A percentile compares a stretch with the other conserved stretches of the same genome.
phyloP scores from a whole-genome alignment of 75 land plant genomes.

The Pinus albicaulis region DNA sequence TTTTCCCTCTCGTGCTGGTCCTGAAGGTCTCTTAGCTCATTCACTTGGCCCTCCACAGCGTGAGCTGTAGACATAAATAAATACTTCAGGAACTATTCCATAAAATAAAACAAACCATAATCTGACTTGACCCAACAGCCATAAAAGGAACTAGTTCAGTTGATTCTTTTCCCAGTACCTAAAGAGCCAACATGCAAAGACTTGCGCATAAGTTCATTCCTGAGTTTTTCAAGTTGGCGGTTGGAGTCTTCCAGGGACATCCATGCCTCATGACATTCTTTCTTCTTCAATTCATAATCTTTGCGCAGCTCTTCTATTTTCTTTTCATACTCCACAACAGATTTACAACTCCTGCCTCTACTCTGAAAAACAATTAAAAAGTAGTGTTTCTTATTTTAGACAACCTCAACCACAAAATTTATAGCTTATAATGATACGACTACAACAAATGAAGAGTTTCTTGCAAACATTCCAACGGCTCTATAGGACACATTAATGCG shows the following conservation, averaged over 20 bases:
- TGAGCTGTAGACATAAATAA: slow-evolving; percentile 45
- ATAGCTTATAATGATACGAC: background rate
- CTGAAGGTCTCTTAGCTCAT: slow-evolving; percentile 28
- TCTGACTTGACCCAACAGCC: background rate
- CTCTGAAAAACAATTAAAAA: slow-evolving; percentile 2
- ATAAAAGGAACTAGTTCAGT: background rate
- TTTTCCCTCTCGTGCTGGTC: slow-evolving; percentile 49
- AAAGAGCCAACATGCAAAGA: slow-evolving; percentile 89
- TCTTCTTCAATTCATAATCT: slow-evolving; percentile 64
- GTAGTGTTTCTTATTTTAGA: background rate
- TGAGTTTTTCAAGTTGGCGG: slow-evolving; percentile 46
- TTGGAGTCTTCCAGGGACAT: slow-evolving; percentile 58
- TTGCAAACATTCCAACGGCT: background rate
- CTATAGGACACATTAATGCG: background rate
- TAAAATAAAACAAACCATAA: background rate
- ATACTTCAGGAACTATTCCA: background rate
- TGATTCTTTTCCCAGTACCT: slow-evolving; percentile 37
- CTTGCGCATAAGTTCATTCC: slow-evolving; percentile 82
- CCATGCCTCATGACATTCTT: slow-evolving; percentile 83
- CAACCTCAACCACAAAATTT: background rate
- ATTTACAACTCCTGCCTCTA: slow-evolving; percentile 17
- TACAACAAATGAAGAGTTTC: background rate
- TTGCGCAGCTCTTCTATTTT: slow-evolving; percentile 35
- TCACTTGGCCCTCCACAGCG: slow-evolving; percentile 88
- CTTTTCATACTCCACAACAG: slow-evolving; percentile 34